Evolutionary conservation across 179 eudicot genomes (phyloP).

Genomic region (Beta macrorhiza): DNA sequence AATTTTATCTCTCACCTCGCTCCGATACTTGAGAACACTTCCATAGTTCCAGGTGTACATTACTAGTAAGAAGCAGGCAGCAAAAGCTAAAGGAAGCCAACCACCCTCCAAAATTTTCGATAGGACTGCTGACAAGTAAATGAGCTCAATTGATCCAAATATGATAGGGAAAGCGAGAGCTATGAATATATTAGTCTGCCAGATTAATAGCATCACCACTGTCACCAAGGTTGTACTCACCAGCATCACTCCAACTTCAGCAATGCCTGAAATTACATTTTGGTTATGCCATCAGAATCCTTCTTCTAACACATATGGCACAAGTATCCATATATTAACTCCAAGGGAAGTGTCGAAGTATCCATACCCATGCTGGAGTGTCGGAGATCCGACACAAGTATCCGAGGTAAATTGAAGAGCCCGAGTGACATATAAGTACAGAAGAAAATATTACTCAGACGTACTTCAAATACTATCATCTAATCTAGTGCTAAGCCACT

Average conservation of each 20-base stretch:
- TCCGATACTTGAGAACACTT: slow-evolving; percentile 75
- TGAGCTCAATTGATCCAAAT: slow-evolving; percentile 68
- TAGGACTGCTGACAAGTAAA: slow-evolving; percentile 81
- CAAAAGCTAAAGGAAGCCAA: slow-evolving; percentile 90
- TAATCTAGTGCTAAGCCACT: not conserved
- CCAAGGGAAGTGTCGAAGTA: too few relatives aligned
- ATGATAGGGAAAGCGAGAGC: slow-evolving; percentile 65
- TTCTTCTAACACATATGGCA: not conserved
- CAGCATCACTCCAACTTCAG: slow-evolving; percentile 93
- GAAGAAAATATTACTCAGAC: too few relatives aligned
- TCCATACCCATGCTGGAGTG: too few relatives aligned
- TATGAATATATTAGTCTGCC: slow-evolving; percentile 72
- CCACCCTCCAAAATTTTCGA: slow-evolving; percentile 79
- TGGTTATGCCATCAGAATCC: not conserved
- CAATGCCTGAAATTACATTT: slow-evolving; percentile 60
- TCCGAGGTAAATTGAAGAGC: too few relatives aligned
- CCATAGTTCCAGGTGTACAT: slow-evolving; percentile 97
- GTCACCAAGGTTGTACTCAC: slow-evolving; percentile 90
- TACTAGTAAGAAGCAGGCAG: slow-evolving; percentile 56
- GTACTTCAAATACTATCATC: too few relatives aligned
- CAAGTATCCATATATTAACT: too few relatives aligned
- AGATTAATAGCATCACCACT: slow-evolving; percentile 84
- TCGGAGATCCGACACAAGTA: too few relatives aligned
- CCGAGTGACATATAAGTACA: too few relatives aligned
- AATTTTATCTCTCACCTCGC: slow-evolving; percentile 71